These are phyloP conservation scores for Botrytis fabae DNA, from an alignment of 2,329 filamentous ascomycete species.

Conservation along the genomic window DNA sequence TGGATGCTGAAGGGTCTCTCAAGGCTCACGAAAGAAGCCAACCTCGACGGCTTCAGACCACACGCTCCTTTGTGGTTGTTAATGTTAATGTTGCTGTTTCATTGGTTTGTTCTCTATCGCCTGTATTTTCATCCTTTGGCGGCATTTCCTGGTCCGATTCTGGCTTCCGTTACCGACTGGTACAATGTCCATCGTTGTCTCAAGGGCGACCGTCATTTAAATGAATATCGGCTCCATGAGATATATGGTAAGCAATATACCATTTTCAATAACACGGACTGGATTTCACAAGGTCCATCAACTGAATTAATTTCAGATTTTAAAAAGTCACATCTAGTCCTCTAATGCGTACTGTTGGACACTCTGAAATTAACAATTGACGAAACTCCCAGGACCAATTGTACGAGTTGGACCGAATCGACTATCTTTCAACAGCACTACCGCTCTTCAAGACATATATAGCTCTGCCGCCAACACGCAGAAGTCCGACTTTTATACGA, in stretches of 20 bases:
- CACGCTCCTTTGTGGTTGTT: neutral
- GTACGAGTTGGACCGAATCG: slow-evolving; percentile 52
- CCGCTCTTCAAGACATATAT: slow-evolving; percentile 6
- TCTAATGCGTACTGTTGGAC: neutral
- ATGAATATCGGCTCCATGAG: slow-evolving; percentile 68
- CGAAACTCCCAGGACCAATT: slow-evolving; percentile 47
- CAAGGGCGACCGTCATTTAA: neutral
- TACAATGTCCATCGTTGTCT: neutral
- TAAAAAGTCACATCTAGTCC: neutral
- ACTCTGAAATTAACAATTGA: neutral
- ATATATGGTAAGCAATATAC: slow-evolving; percentile 59
- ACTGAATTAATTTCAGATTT: neutral
- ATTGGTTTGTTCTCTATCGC: neutral
- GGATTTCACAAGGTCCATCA: neutral
- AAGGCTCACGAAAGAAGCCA: neutral
- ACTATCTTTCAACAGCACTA: neutral
- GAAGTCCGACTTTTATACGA: slow-evolving; percentile 7
- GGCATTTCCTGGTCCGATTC: neutral
- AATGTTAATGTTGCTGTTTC: neutral
- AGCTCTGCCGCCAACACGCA: neutral
- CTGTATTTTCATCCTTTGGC: neutral
- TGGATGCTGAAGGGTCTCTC: neutral
- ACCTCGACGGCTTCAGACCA: neutral
- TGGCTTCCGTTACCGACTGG: neutral
- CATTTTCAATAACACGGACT: neutral